phyloP scores from a whole-genome alignment of 805 yeast species.

The Brettanomyces anomalus region DNA sequence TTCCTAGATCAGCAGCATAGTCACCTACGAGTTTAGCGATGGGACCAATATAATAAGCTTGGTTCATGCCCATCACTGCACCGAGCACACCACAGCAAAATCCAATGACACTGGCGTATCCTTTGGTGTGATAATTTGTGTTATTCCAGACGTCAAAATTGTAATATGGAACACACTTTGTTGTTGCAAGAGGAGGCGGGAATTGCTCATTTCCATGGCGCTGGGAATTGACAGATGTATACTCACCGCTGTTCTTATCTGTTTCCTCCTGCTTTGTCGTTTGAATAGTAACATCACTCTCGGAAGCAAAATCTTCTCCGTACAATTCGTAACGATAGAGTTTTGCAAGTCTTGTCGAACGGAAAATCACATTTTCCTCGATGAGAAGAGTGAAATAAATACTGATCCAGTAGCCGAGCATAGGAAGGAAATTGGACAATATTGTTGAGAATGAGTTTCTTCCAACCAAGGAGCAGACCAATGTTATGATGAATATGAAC shows the following conservation, averaged over 20 bases:
- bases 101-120: constrained; percentile 60
- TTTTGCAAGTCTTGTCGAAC: constrained; percentile 35
- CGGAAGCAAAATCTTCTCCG: constrained; percentile 8
- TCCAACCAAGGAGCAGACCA: constrained; percentile 70
- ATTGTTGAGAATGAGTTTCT: constrained; percentile 63
- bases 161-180: constrained; percentile 33
- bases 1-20: constrained; percentile 72
- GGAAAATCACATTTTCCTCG: constrained; percentile 66
- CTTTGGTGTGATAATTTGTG: constrained; percentile 48
- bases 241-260: neutral
- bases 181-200: constrained; percentile 13
- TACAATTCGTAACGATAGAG: constrained; percentile 35
- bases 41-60: constrained; percentile 75
- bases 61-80: constrained; percentile 83
- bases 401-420: constrained; percentile 88
- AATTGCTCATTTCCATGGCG: neutral
- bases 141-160: constrained; percentile 74
- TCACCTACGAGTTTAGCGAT: constrained; percentile 58
- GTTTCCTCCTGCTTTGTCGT: neutral
- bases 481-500: constrained; percentile 50
- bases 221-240: neutral
- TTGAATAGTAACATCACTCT: constrained; percentile 8
- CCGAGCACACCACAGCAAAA: constrained; percentile 70
- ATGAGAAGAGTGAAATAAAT: constrained; percentile 65
- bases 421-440: constrained; percentile 74